Conservation (phyloP, 768 basidiomycete species). For the Lactifluus volemus region DNA sequence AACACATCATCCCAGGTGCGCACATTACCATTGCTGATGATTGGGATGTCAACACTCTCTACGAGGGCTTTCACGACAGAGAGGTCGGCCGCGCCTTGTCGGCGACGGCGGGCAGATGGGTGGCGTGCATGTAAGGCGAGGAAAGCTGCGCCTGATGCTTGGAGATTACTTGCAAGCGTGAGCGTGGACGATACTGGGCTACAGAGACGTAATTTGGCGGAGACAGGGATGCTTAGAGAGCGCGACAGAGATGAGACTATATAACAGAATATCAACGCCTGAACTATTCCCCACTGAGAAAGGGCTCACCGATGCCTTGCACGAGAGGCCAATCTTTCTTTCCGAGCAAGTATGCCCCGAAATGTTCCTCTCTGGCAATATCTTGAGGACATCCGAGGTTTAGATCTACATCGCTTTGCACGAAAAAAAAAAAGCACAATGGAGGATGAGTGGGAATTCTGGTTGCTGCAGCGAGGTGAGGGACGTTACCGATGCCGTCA, state of each 20-base stretch:
- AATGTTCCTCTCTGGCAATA: constrained; percentile 54
- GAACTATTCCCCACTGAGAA: not conserved
- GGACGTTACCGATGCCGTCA: constrained; percentile 54
- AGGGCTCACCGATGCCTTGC: constrained; percentile 46
- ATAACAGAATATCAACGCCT: not conserved
- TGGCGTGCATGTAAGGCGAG: constrained; percentile 67
- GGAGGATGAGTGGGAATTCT: not conserved
- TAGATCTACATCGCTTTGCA: constrained; percentile 41
- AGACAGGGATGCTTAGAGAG: constrained; percentile 55
- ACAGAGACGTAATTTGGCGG: constrained; percentile 46
- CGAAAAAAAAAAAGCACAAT: not conserved
- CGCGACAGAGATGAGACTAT: constrained; percentile 56
- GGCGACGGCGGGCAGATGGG: constrained; percentile 57
- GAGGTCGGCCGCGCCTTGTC: constrained; percentile 67
- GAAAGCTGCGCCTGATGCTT: constrained; percentile 61
- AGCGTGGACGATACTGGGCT: constrained; percentile 41
- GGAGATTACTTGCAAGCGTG: constrained; percentile 47
- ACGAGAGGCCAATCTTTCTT: constrained; percentile 68
- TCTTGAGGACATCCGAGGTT: constrained; percentile 80
- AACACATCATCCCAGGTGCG: constrained; percentile 47
- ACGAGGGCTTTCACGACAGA: constrained; percentile 49
- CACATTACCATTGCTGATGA: constrained; percentile 78
- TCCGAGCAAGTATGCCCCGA: constrained; percentile 66
- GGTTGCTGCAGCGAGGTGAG: not conserved
- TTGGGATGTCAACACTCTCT: constrained; percentile 41